phyloP scores from a whole-genome alignment of 164 flowering plant genomes.

The Umbilicus rupestris region DNA sequence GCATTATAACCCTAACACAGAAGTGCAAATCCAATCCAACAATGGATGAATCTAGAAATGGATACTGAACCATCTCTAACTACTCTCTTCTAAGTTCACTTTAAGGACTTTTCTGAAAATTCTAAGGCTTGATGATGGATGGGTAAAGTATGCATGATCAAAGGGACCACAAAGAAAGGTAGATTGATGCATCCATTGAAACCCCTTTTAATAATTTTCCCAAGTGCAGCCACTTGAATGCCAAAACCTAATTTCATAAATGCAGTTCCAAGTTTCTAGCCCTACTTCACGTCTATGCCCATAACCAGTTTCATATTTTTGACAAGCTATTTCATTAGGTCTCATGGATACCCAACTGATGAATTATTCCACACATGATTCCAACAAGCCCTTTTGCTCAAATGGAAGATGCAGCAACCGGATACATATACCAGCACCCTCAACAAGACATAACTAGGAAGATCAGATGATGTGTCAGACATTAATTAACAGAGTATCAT shows the following conservation, averaged over 20 bases:
- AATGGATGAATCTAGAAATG: no score
- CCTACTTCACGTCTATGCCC: neutral
- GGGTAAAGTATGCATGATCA: neutral
- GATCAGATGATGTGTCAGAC: neutral
- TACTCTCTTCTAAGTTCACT: neutral
- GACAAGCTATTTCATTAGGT: conserved; percentile 2
- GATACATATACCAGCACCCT: neutral
- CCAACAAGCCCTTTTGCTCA: neutral
- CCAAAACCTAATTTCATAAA: conserved; percentile 6
- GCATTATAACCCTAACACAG: no score
- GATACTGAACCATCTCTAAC: no score
- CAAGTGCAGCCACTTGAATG: conserved; percentile 8
- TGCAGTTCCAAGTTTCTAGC: conserved; percentile 2
- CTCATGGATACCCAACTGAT: neutral
- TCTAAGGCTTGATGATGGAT: neutral
- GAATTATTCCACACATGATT: neutral
- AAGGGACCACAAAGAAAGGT: conserved; percentile 6
- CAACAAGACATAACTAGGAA: neutral
- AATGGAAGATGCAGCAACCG: neutral
- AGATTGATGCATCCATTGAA: neutral
- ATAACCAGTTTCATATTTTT: neutral
- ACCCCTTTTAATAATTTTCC: conserved; percentile 2
- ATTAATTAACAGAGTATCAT: no score
- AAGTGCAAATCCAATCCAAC: no score
- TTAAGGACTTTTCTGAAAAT: neutral